Evolutionary conservation across 306 rosid species (phyloP).

Genomic region (Quercus parvula): DNA sequence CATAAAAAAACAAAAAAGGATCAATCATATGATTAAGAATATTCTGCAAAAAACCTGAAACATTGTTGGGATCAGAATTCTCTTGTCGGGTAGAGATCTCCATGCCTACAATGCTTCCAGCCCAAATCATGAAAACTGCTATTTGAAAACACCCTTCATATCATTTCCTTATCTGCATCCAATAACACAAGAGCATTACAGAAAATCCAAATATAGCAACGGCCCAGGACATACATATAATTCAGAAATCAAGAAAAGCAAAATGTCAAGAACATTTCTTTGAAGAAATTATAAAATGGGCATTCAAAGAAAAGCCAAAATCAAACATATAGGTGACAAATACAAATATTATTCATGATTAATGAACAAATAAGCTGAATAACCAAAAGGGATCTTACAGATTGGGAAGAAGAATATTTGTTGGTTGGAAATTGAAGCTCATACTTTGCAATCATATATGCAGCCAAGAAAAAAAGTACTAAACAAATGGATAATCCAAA

Average conservation of each 20-base stretch:
- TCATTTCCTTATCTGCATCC: constrained; percentile 29
- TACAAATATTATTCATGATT: neutral
- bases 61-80: constrained; percentile 34
- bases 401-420: neutral
- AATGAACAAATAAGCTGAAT: too few species aligned
- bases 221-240: too few species aligned
- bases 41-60: constrained; percentile 39
- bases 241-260: too few species aligned
- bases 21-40: neutral
- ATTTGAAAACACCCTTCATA: constrained; percentile 37
- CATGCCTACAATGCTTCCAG: constrained; percentile 37
- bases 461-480: constrained; percentile 12
- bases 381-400: neutral
- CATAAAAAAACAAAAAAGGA: neutral
- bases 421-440: neutral
- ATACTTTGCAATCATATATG: neutral
- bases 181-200: constrained; percentile 4
- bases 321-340: neutral
- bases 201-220: constrained; percentile 10
- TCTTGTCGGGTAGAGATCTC: constrained; percentile 46
- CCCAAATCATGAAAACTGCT: constrained; percentile 36
- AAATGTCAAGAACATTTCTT: too few species aligned
- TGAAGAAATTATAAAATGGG: neutral
- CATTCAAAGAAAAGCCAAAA: constrained; percentile 1
- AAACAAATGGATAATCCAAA: constrained; percentile 3